Evolutionary conservation across 768 basidiomycete genomes (phyloP).

Genomic region (Tulasnella sp.): DNA sequence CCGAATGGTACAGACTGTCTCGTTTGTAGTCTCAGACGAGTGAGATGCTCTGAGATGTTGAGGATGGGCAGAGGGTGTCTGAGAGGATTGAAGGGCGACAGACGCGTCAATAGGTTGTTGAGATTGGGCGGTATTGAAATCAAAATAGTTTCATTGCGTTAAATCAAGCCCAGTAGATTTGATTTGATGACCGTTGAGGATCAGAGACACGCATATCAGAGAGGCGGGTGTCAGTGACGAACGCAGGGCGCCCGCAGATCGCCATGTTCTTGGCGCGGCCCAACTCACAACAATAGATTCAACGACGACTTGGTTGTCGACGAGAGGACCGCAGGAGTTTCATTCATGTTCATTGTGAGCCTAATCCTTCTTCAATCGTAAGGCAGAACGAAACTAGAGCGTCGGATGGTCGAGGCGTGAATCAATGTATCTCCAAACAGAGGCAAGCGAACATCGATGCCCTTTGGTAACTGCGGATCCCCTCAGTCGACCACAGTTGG

Average conservation of each 20-base stretch:
- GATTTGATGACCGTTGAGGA: not conserved
- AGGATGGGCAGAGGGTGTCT: conserved; percentile 95
- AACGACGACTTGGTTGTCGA: conserved; percentile 14
- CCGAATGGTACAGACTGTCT: conserved; percentile 53
- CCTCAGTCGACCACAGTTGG: no score
- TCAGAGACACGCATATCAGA: not conserved
- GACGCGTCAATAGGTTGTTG: not conserved
- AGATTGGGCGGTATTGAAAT: not conserved
- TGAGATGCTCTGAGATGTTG: conserved; percentile 93
- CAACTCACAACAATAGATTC: conserved; percentile 15
- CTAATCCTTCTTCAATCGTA: no score
- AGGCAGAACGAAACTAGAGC: no score
- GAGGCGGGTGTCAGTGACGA: not conserved
- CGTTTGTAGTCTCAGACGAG: conserved; percentile 68
- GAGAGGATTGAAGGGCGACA: conserved; percentile 19
- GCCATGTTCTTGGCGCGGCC: no score
- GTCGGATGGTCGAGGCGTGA: no score
- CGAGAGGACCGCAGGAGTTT: conserved; percentile 3
- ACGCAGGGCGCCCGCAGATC: not conserved
- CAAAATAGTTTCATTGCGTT: not conserved
- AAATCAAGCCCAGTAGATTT: no score
- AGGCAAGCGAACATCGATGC: no score
- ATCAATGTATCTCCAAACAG: no score
- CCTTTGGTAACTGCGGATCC: no score
- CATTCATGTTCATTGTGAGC: conserved; percentile 4